These are phyloP conservation scores for Lipomyces orientalis DNA, from an alignment of 805 yeast species.

Conservation along the genomic window DNA sequence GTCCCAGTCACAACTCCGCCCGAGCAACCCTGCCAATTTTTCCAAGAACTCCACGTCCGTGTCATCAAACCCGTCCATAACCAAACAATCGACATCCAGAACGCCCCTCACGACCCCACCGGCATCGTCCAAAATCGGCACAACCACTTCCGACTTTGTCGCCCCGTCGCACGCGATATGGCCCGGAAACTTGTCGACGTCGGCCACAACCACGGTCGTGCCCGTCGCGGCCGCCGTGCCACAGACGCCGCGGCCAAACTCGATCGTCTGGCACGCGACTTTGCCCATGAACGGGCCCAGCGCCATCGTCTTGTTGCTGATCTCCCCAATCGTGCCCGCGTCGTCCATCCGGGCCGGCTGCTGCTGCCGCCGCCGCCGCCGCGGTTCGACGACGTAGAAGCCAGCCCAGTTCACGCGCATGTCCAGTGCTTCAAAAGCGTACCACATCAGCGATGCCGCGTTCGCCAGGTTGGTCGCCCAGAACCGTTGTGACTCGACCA, in stretches of 20 bases:
- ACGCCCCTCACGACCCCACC: slow-evolving; percentile 67
- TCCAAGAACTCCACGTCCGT: slow-evolving; percentile 67
- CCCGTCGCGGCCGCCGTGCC: slow-evolving; percentile 73
- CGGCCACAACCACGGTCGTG: slow-evolving; percentile 73
- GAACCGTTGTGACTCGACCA: slow-evolving; percentile 65
- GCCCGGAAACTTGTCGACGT: slow-evolving; percentile 82
- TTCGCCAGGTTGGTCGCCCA: slow-evolving; percentile 93
- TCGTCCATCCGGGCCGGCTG: slow-evolving; percentile 29
- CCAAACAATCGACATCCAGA: slow-evolving; percentile 82
- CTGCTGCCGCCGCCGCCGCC: slow-evolving; percentile 27
- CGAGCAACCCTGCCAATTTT: slow-evolving; percentile 59
- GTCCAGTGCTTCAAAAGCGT: slow-evolving; percentile 70
- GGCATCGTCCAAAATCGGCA: slow-evolving; percentile 71
- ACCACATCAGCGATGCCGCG: slow-evolving; percentile 86
- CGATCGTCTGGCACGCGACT: slow-evolving; percentile 89
- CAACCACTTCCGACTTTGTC: slow-evolving; percentile 83
- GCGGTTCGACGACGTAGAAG: slow-evolving; percentile 66
- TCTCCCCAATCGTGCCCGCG: neutral
- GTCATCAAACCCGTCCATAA: slow-evolving; percentile 67
- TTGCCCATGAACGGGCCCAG: slow-evolving; percentile 96
- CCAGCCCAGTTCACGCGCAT: slow-evolving; percentile 88
- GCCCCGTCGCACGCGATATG: slow-evolving; percentile 98
- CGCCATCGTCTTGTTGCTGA: slow-evolving; percentile 52
- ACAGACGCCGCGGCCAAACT: slow-evolving; percentile 86
- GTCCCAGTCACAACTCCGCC: slow-evolving; percentile 59